phyloP scores from a whole-genome alignment of 2,329 filamentous ascomycete species.

The Fusarium aywerte region DNA sequence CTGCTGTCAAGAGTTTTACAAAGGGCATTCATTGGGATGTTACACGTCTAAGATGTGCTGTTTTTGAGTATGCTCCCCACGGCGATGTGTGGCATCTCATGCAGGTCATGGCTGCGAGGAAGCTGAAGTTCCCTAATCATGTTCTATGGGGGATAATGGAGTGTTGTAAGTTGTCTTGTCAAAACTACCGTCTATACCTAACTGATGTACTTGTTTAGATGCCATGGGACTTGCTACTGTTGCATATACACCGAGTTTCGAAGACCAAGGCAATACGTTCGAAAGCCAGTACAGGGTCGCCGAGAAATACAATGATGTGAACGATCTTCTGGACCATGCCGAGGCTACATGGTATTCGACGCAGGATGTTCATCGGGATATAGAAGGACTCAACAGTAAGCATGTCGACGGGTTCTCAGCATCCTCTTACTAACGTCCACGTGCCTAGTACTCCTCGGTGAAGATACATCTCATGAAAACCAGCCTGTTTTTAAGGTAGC shows the following conservation, averaged over 20 bases:
- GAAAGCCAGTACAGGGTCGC: constrained; percentile 26
- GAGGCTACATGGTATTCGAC: constrained; percentile 12
- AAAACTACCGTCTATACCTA: not conserved
- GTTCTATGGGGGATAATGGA: constrained; percentile 49
- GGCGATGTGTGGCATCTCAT: constrained; percentile 42
- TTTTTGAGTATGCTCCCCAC: constrained; percentile 45
- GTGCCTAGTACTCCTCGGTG: constrained; percentile 38
- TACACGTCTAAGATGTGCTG: constrained; percentile 16
- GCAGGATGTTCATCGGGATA: constrained; percentile 47
- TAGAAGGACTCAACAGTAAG: constrained; percentile 49
- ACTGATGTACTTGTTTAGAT: constrained; percentile 38
- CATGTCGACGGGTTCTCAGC: not conserved
- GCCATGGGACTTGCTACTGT: constrained; percentile 44
- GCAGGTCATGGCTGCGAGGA: not conserved
- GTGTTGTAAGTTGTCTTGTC: constrained; percentile 40
- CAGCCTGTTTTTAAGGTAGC: constrained; percentile 45
- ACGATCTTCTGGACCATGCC: constrained; percentile 8
- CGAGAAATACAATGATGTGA: not conserved
- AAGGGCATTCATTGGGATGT: constrained; percentile 7
- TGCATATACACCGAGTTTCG: constrained; percentile 39
- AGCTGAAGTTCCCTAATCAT: constrained; percentile 25
- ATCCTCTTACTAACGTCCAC: constrained; percentile 5
- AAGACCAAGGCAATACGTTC: constrained; percentile 8
- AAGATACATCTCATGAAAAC: constrained; percentile 22
- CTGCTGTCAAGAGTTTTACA: not conserved